These are phyloP conservation scores for Cucumis melo DNA, from an alignment of 306 rosid species.

Conservation along the genomic window DNA sequence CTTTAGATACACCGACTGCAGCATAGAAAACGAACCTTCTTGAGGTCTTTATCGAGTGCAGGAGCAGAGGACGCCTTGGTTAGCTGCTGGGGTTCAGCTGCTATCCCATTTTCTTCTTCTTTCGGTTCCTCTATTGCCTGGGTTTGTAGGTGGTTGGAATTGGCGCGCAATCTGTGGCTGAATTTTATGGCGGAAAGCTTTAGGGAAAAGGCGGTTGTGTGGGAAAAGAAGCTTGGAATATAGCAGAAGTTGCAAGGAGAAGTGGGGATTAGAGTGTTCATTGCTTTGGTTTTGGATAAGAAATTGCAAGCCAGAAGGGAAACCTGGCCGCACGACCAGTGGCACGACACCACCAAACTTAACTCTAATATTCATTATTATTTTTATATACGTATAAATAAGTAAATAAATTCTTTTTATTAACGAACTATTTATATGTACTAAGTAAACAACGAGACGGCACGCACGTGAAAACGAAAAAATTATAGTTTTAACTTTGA, in stretches of 20 bases:
- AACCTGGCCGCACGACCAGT: neutral
- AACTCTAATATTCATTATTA: too few species aligned
- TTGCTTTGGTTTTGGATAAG: conserved; percentile 5
- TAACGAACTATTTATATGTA: too few species aligned
- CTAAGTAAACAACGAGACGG: too few species aligned
- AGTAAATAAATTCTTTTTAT: too few species aligned
- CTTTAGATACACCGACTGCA: neutral
- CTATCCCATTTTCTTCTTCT: conserved; percentile 5
- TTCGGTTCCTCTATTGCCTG: conserved; percentile 19
- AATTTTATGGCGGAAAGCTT: conserved; percentile 14
- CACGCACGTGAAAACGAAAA: too few species aligned
- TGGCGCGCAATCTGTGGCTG: conserved; percentile 28
- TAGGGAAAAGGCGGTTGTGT: neutral
- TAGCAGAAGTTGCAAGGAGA: conserved; percentile 23
- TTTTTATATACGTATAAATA: too few species aligned
- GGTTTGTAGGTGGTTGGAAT: conserved; percentile 42
- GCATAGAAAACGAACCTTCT: conserved; percentile 37
- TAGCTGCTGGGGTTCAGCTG: conserved; percentile 13
- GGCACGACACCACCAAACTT: neutral
- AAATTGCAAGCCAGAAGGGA: neutral
- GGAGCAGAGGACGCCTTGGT: conserved; percentile 22
- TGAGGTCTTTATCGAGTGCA: conserved; percentile 69
- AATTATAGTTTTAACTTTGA: too few species aligned
- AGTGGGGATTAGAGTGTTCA: conserved; percentile 45
- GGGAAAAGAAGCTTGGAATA: conserved; percentile 15